These are phyloP conservation scores for Globisporangium paddicum DNA, from an alignment of 352 stramenopile species.

Conservation along the genomic window DNA sequence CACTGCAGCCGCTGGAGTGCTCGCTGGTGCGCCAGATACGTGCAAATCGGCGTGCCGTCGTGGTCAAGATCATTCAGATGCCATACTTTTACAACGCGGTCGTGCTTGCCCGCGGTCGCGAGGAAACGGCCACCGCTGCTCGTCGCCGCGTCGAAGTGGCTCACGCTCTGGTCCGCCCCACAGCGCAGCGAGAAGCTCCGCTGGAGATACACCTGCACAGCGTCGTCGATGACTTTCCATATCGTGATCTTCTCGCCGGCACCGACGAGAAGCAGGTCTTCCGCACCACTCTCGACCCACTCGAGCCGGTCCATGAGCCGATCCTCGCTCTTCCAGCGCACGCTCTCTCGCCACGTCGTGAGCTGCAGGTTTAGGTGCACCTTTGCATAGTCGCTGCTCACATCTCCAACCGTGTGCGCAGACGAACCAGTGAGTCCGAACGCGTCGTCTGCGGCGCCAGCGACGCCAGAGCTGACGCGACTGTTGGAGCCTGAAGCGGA, in stretches of 20 bases:
- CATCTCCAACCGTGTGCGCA: constrained; percentile 5
- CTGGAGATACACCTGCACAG: constrained; percentile 74
- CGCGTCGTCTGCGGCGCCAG: neutral
- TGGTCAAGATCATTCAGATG: constrained; percentile 41
- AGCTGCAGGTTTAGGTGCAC: constrained; percentile 66
- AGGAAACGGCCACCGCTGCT: constrained; percentile 44
- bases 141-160: constrained; percentile 58
- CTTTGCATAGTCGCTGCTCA: constrained; percentile 47
- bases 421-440: neutral
- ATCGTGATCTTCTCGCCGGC: constrained; percentile 67
- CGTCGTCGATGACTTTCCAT: constrained; percentile 82
- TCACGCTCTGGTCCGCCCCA: constrained; percentile 15
- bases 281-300: constrained; percentile 69
- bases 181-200: constrained; percentile 45
- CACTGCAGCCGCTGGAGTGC: constrained; percentile 49
- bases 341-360: constrained; percentile 61
- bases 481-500: neutral
- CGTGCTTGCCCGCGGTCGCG: constrained; percentile 48
- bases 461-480: constrained; percentile 3
- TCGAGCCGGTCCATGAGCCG: constrained; percentile 52
- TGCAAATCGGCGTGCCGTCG: constrained; percentile 47
- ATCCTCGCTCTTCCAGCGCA: constrained; percentile 70
- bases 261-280: constrained; percentile 62
- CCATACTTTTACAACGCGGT: constrained; percentile 77
- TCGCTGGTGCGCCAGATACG: constrained; percentile 58